Evolutionary conservation across 75 land plant genomes (phyloP).

Genomic region (Pinus taeda): DNA sequence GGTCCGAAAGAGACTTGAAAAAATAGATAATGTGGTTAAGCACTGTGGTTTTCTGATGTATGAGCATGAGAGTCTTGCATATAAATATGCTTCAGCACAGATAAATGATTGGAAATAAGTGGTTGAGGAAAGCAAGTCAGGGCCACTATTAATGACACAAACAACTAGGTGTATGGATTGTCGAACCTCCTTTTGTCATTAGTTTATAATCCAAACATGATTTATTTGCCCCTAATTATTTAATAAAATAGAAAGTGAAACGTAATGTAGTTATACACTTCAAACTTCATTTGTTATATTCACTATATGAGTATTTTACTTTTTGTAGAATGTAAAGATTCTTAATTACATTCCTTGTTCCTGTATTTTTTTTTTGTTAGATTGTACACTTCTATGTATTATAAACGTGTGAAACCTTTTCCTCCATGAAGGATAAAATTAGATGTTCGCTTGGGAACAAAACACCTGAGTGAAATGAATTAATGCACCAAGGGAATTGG

Average conservation of each 20-base stretch:
- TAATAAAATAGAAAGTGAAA: neutral
- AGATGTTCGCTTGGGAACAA: constrained; percentile 84
- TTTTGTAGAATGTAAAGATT: too few relatives aligned
- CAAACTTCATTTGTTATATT: too few relatives aligned
- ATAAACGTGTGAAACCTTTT: too few relatives aligned
- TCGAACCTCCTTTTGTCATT: too few relatives aligned
- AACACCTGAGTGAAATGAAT: constrained; percentile 96
- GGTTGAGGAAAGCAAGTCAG: constrained; percentile 57
- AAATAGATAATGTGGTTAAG: constrained; percentile 67
- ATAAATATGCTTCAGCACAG: constrained; percentile 60
- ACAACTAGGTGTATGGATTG: constrained; percentile 42
- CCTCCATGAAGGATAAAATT: too few relatives aligned
- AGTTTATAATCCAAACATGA: neutral
- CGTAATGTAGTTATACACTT: too few relatives aligned
- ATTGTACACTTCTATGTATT: neutral
- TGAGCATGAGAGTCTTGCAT: constrained; percentile 76
- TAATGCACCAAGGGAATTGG: constrained; percentile 93
- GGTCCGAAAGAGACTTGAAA: constrained; percentile 45
- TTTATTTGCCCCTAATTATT: neutral
- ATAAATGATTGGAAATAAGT: constrained; percentile 89
- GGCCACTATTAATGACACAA: constrained; percentile 79
- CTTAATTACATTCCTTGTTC: too few relatives aligned
- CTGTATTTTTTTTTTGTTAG: too few relatives aligned
- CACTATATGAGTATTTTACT: too few relatives aligned
- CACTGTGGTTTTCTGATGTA: constrained; percentile 85